A percentile compares a stretch with the other conserved stretches of the same genome.
Conservation (phyloP, 148 eudicot genomes). For the Pouteria glomerata region DNA sequence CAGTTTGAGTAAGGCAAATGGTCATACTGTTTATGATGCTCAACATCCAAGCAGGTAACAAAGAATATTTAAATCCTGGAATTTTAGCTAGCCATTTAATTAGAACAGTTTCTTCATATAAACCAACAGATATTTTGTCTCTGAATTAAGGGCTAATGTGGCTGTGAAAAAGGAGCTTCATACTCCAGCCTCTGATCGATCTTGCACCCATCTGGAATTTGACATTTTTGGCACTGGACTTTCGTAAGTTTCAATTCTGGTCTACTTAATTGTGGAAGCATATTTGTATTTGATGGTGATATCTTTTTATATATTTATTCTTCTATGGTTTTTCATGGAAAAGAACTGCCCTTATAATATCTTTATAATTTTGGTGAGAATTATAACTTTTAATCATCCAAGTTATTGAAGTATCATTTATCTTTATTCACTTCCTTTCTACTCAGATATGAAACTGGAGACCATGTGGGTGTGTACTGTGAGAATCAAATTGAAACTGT, state of each 20-base stretch:
- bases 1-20: slow-evolving; percentile 63
- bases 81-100: not conserved
- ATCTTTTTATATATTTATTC: not conserved
- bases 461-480: slow-evolving; percentile 95
- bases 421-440: slow-evolving; percentile 3
- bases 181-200: slow-evolving; percentile 81
- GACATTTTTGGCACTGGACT: slow-evolving; percentile 81
- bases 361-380: not conserved
- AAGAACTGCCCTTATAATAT: not conserved
- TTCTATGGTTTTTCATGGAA: not conserved
- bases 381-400: not conserved
- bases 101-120: slow-evolving; percentile 1
- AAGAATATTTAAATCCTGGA: not conserved
- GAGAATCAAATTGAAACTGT: slow-evolving; percentile 70
- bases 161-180: slow-evolving; percentile 92
- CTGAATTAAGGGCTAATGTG: slow-evolving; percentile 55
- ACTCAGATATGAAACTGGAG: slow-evolving; percentile 93
- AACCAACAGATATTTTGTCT: slow-evolving; percentile 9
- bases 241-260: slow-evolving; percentile 46
- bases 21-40: slow-evolving; percentile 70
- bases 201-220: slow-evolving; percentile 93
- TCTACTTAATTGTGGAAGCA: not conserved
- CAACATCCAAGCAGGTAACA: slow-evolving; percentile 92
- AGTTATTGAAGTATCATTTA: not conserved
- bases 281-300: not conserved